Evolutionary conservation across 192 early-diverging fungal species (phyloP).

Genomic region (Rhizophagus clarus): DNA sequence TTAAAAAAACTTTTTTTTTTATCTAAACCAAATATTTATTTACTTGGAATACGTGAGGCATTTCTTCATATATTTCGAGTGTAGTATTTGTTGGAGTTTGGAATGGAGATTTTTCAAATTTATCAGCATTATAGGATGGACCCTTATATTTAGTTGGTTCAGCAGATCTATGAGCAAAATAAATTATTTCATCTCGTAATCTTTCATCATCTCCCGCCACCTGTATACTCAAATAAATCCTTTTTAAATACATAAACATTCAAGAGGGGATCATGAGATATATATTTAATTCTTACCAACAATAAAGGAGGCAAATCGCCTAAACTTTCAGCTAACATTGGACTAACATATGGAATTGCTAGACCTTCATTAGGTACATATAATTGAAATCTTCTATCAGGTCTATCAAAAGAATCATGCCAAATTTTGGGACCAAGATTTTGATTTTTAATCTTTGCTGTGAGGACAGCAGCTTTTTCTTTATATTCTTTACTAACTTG

Average conservation of each 20-base stretch:
- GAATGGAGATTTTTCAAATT: too few species aligned
- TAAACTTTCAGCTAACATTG: too few species aligned
- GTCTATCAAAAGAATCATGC: too few species aligned
- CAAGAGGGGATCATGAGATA: too few species aligned
- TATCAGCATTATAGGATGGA: background rate
- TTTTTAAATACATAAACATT: background rate
- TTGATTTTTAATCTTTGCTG: slow-evolving; percentile 26
- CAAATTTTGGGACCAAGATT: too few species aligned
- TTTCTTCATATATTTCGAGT: too few species aligned
- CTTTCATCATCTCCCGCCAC: slow-evolving; percentile 51
- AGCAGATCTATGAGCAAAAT: slow-evolving; percentile 28
- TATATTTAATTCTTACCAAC: too few species aligned
- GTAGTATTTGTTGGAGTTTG: too few species aligned
- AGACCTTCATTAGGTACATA: too few species aligned
- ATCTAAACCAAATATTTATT: slow-evolving; percentile 20
- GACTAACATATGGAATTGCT: slow-evolving; percentile 38
- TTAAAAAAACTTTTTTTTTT: background rate
- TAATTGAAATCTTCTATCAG: too few species aligned
- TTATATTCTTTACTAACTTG: slow-evolving; percentile 5
- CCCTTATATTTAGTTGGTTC: background rate
- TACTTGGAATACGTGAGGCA: background rate
- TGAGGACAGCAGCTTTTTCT: slow-evolving; percentile 16
- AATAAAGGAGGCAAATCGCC: too few species aligned
- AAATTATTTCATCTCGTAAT: slow-evolving; percentile 53
- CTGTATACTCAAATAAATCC: slow-evolving; percentile 19